Evolutionary conservation across 176 grass and related monocot species (phyloP).

Genomic region (Olyra latifolia): DNA sequence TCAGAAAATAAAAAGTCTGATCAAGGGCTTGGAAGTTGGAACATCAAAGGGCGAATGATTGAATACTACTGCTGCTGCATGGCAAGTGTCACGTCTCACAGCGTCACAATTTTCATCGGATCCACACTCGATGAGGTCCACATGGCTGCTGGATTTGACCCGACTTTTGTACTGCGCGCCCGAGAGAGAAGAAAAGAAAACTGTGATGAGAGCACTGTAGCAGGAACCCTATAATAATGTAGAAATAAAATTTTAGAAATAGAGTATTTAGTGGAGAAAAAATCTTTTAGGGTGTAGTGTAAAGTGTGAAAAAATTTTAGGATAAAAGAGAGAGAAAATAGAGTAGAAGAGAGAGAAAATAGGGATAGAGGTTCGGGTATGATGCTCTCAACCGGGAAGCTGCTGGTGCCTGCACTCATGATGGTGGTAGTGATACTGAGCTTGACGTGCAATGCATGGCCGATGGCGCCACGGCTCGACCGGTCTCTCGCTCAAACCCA

Average conservation of each 20-base stretch:
- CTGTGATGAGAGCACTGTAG: too few relatives aligned
- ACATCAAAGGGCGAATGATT: not conserved
- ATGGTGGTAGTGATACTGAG: not conserved
- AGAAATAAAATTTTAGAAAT: too few relatives aligned
- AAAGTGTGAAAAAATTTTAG: too few relatives aligned
- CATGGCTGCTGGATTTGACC: conserved; percentile 27
- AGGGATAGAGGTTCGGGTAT: too few relatives aligned
- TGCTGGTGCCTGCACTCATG: not conserved
- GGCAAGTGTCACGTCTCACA: conserved; percentile 21
- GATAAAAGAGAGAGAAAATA: too few relatives aligned
- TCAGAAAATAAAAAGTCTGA: too few relatives aligned
- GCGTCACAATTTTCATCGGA: not conserved
- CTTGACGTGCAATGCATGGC: conserved; percentile 6
- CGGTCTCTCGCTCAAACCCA: not conserved
- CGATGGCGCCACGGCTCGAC: not conserved
- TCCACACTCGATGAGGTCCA: conserved; percentile 19
- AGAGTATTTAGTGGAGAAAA: too few relatives aligned
- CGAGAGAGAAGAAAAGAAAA: too few relatives aligned
- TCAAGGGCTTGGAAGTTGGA: not conserved
- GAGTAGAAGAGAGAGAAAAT: conserved; percentile 10
- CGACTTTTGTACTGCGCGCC: conserved; percentile 17
- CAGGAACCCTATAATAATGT: too few relatives aligned
- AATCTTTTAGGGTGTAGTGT: too few relatives aligned
- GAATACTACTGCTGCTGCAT: not conserved
- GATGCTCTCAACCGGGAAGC: too few relatives aligned